These are phyloP conservation scores for Cicer cuneatum DNA, from an alignment of 306 rosid genomes.

Conservation along the genomic window DNA sequence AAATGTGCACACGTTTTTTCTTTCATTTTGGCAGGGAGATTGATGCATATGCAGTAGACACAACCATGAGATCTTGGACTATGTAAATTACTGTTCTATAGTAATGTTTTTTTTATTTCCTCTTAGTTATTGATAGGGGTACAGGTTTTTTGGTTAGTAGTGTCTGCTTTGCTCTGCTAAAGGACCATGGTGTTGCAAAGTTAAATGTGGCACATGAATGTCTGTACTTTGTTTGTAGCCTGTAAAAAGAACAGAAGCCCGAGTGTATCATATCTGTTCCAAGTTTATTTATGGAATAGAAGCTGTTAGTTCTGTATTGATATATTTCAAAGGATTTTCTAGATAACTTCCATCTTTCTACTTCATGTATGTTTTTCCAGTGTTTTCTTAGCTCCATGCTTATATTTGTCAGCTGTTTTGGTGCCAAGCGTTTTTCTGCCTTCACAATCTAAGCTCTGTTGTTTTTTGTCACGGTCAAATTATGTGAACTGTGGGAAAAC, in stretches of 20 bases:
- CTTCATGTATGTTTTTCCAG: constrained; percentile 1
- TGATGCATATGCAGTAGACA: constrained; percentile 3
- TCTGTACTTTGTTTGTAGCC: constrained; percentile 23
- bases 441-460: background rate
- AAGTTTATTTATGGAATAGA: constrained; percentile 29
- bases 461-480: background rate
- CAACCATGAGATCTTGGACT: constrained; percentile 34
- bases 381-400: background rate
- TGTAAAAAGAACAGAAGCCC: constrained; percentile 37
- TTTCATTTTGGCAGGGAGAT: background rate
- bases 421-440: background rate
- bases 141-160: constrained; percentile 30
- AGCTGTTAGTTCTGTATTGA: constrained; percentile 33
- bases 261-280: constrained; percentile 34
- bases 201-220: constrained; percentile 28
- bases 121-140: constrained; percentile 29
- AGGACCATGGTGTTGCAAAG: constrained; percentile 36
- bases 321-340: constrained; percentile 32
- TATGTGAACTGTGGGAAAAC: background rate
- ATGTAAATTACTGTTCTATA: constrained; percentile 30
- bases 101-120: background rate
- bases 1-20: background rate
- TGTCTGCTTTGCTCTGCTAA: constrained; percentile 12
- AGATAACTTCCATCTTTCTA: background rate
- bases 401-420: background rate